Evolutionary conservation across 2,329 filamentous ascomycete genomes (phyloP).

Genomic region (Epichloe uncinata): DNA sequence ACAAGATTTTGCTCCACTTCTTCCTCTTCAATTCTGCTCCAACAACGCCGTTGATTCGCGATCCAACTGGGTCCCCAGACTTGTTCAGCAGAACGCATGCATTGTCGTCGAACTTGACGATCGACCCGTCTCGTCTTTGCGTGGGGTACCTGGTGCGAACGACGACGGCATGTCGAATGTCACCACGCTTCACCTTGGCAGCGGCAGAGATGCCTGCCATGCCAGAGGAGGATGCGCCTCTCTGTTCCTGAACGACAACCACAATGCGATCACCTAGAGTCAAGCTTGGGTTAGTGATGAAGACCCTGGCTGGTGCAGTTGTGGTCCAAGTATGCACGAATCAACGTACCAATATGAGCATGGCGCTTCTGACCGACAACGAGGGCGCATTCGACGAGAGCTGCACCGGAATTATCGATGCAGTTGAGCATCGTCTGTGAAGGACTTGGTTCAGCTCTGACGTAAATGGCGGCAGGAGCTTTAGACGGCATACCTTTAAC

Average conservation of each 20-base stretch:
- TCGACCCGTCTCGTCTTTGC: slow-evolving; percentile 75
- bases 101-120: slow-evolving; percentile 93
- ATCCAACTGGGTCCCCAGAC: slow-evolving; percentile 87
- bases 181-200: slow-evolving; percentile 89
- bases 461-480: background rate
- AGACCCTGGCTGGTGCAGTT: background rate
- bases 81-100: slow-evolving; percentile 97
- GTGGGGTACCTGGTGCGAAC: slow-evolving; percentile 84
- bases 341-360: slow-evolving; percentile 67
- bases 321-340: background rate
- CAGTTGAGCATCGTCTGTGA: slow-evolving; percentile 87
- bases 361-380: slow-evolving; percentile 82
- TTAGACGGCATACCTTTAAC: slow-evolving; percentile 49
- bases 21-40: slow-evolving; percentile 78
- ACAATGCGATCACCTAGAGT: slow-evolving; percentile 81
- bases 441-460: slow-evolving; percentile 6
- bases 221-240: slow-evolving; percentile 59
- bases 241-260: slow-evolving; percentile 94
- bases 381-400: slow-evolving; percentile 90
- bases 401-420: slow-evolving; percentile 99
- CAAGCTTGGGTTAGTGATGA: background rate
- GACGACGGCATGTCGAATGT: slow-evolving; percentile 91
- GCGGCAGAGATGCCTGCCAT: slow-evolving; percentile 60
- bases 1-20: slow-evolving; percentile 98
- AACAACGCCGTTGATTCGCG: slow-evolving; percentile 82